Conservation (phyloP, 805 yeast genomes). For the Candida ovalis region DNA sequence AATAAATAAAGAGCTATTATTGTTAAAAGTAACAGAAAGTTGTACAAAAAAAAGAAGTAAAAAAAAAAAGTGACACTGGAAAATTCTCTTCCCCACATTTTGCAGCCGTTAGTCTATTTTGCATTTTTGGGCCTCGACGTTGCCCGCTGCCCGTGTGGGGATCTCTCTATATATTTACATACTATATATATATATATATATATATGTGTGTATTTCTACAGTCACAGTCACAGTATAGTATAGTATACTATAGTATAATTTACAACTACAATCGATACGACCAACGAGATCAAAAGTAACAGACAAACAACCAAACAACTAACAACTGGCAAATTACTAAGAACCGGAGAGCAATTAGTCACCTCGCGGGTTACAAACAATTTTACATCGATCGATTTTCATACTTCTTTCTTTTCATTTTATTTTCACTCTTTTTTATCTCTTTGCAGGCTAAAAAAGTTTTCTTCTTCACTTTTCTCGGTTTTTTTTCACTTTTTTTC, state of each 20-base stretch:
- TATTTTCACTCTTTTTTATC: not conserved
- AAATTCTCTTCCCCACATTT: conserved; percentile 1
- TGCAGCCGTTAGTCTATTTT: conserved; percentile 2
- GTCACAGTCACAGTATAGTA: no score
- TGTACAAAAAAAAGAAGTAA: not conserved
- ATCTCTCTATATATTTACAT: no score
- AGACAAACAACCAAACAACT: no score
- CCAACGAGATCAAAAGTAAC: no score
- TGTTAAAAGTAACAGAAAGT: not conserved
- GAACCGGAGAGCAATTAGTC: not conserved
- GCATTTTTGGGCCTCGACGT: conserved; percentile 1
- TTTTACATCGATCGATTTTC: no score
- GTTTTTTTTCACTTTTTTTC: not conserved
- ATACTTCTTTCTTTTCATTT: no score
- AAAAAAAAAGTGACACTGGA: not conserved
- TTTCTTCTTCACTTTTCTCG: no score
- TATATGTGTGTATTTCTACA: no score
- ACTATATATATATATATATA: not conserved
- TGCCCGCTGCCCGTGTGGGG: no score
- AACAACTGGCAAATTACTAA: not conserved
- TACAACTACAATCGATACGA: no score
- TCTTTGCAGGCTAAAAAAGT: not conserved
- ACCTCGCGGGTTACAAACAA: not conserved
- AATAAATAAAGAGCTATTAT: not conserved
- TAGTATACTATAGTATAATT: no score